phyloP scores from a whole-genome alignment of 2,329 filamentous ascomycete species.

The Sclerotinia sclerotiorum region DNA sequence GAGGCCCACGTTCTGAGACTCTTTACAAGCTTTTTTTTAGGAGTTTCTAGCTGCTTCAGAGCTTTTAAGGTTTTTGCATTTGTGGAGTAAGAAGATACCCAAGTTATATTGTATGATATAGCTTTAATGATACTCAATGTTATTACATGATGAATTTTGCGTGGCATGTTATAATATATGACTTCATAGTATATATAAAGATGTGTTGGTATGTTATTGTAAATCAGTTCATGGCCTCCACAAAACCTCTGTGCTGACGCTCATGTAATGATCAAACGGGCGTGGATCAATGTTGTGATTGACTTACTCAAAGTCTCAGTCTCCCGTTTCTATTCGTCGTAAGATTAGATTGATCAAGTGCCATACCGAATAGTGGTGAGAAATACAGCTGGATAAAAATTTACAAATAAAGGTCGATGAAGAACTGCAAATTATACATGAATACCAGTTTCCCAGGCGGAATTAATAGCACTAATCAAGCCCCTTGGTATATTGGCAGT shows the following conservation, averaged over 20 bases:
- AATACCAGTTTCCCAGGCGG: too few relatives aligned
- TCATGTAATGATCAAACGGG: neutral
- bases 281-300: neutral
- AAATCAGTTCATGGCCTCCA: neutral
- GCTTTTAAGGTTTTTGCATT: neutral
- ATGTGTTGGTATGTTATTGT: too few relatives aligned
- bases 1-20: too few relatives aligned
- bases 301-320: too few relatives aligned
- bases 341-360: too few relatives aligned
- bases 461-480: too few relatives aligned
- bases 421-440: too few relatives aligned
- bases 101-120: neutral
- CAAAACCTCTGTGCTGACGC: neutral
- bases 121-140: neutral
- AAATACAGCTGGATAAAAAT: too few relatives aligned
- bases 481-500: too few relatives aligned
- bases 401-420: too few relatives aligned
- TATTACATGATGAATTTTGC: accelerated
- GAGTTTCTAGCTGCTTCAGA: neutral
- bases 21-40: neutral
- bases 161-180: neutral
- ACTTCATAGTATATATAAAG: neutral
- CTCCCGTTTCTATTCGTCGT: too few relatives aligned
- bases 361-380: too few relatives aligned
- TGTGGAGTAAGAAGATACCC: neutral